Conservation (phyloP, 805 yeast genomes). For the Spencermartinsiella europaea region DNA sequence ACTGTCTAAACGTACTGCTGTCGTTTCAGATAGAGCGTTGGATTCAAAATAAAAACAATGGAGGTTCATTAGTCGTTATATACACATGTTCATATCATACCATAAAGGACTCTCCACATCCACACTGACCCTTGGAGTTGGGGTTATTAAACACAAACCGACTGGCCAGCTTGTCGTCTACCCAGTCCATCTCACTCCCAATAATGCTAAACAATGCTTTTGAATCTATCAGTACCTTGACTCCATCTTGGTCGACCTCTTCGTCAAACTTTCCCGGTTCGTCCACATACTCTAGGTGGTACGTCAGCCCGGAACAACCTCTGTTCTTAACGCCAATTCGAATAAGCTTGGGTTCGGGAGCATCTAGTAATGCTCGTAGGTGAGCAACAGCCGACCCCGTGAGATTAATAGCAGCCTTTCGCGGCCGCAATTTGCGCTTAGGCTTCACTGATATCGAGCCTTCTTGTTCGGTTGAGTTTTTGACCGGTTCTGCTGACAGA, state of each 20-base stretch:
- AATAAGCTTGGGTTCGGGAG: constrained; percentile 84
- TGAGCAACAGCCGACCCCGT: constrained; percentile 73
- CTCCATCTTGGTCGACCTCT: constrained; percentile 85
- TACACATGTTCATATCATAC: constrained; percentile 42
- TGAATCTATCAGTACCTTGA: constrained; percentile 87
- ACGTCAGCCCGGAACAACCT: constrained; percentile 94
- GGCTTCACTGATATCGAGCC: constrained; percentile 30
- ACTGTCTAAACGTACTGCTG: no score
- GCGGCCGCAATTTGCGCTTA: constrained; percentile 64
- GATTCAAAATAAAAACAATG: no score
- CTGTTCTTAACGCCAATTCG: constrained; percentile 92
- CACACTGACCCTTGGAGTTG: constrained; percentile 96
- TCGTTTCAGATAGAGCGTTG: no score
- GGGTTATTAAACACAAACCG: constrained; percentile 93
- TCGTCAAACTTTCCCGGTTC: constrained; percentile 96
- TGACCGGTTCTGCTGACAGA: background rate
- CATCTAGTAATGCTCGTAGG: constrained; percentile 57
- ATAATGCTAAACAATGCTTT: constrained; percentile 93
- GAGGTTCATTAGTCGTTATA: background rate
- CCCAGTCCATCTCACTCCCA: constrained; percentile 98
- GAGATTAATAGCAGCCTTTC: constrained; percentile 83
- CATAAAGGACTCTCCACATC: constrained; percentile 98
- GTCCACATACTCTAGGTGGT: constrained; percentile 83
- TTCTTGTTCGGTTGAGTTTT: constrained; percentile 13
- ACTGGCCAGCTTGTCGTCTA: constrained; percentile 84